These are phyloP conservation scores for Phytophthora syringae DNA, from an alignment of 352 stramenopile genomes.

Conservation along the genomic window DNA sequence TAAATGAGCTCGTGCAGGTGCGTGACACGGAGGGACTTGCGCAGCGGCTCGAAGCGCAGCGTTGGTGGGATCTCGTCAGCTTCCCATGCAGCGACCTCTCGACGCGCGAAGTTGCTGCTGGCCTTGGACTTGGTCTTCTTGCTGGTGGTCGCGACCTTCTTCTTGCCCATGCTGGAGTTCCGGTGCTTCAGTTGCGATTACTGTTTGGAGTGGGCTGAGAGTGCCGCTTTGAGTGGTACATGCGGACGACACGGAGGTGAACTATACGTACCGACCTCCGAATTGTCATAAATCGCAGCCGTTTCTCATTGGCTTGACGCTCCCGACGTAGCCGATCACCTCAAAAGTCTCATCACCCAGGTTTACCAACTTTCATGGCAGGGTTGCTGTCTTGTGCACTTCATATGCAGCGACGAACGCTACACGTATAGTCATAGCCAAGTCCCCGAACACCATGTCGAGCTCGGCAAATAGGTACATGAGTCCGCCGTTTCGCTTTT, in stretches of 20 bases:
- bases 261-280: background rate
- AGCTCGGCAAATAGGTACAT: background rate
- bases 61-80: conserved; percentile 39
- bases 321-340: conserved; percentile 2
- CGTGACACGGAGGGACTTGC: conserved; percentile 39
- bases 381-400: background rate
- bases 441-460: too few species aligned
- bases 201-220: background rate
- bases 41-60: conserved; percentile 55
- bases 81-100: conserved; percentile 29
- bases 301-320: conserved; percentile 14
- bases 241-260: background rate
- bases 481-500: conserved; percentile 11
- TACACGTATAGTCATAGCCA: too few species aligned
- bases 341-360: too few species aligned
- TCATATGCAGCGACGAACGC: too few species aligned
- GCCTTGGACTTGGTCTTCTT: conserved; percentile 22
- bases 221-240: background rate
- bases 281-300: background rate
- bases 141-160: conserved; percentile 11
- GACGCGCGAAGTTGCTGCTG: conserved; percentile 15
- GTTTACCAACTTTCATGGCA: too few species aligned
- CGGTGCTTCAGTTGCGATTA: too few species aligned
- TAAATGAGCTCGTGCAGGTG: conserved; percentile 73
- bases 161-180: conserved; percentile 32